Evolutionary conservation across 2,329 filamentous ascomycete species (phyloP), one percentile per base, ranked within the genome.

Genomic region (Cladosporium halotolerans): DNA sequence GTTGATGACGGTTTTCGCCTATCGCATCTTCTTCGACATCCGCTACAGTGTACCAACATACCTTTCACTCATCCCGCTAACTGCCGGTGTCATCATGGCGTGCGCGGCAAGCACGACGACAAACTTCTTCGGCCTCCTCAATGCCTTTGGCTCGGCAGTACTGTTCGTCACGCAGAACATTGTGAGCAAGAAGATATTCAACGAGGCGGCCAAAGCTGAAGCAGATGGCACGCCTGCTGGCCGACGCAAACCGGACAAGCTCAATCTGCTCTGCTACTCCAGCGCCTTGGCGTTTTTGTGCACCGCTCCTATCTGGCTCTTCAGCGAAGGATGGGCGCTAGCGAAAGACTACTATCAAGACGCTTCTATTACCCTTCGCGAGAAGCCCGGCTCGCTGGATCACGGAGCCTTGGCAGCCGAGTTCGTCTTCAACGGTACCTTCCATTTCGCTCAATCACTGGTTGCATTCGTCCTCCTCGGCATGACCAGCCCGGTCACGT

Each of bases 121-220:
- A 31, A 91, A 99, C 66, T 80, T 96, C 58, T 79, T 93, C 48
- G 93, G 93, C n/a, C 86, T 99, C 14, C 64, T 92, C 9, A 92
- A 91, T 64, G 91, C 93, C 3, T 85, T 99, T 36, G 76, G 89
- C 33, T 91, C 89, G n/a, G 89, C 93, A 7, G 76, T 97, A 53
- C 86, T 97, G 59, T 99, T 99, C 66, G 93, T 99, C 34, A 93
- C 90, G 0, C 93, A 99, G 68, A 99, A 99, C 67, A 99, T 99
- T 54, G 95, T 96, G 60, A 97, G 92, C 16, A 99, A 99, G 72
- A 89, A 89, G 60, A 83, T 99, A 9, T 99, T 99, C 77, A 99
- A 96, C 69, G 91, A 96, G 67, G 89, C 89, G 6, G 86, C 89
- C 6, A 84, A 84, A 55, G 88, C 89, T 2, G 92, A 96, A 71